Evolutionary conservation across 148 eudicot genomes (phyloP), one percentile per base, ranked within the genome.

Genomic region (Spergularia marina): DNA sequence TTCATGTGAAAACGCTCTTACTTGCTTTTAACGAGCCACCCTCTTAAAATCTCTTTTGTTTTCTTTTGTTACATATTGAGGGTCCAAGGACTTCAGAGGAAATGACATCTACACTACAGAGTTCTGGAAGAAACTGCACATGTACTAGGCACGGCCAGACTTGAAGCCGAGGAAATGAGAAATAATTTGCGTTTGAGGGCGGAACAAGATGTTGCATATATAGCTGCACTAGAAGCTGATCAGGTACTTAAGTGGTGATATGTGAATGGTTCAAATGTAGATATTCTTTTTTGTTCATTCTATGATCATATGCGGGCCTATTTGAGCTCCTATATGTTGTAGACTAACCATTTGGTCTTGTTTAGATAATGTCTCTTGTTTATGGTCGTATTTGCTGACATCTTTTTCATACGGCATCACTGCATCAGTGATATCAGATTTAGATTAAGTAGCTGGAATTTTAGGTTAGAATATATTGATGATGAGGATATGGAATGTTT

Each of bases 171-270:
- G 85, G 97, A 95, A 82, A 83, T 96, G 74, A 89, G 91, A 83
- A 95, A 14, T 77, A 95, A 91, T 74, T 72, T 86, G 25, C 90
- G 91, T n/a, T 79, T 95, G 86, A 89, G 99, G 82, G 99, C 92
- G 87, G 99, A 95, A 74, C 99, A 95, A 81, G 99, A 95, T 89
- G 99, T 97, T 85, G 98, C 98, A 66, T 95, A 89, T 82, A 87
- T 76, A 74, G 98, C 91, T 74, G 98, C 98, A 13, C 91, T 92
- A 61, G 97, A 92, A 87, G 99, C 99, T 81, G 98, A 95, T 88
- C 97, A 90, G 86, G 98, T 95, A 83, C 61, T 68, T n/a, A n/a
- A 61, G 10, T 69, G 21, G 13, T 47, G 61, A 12, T 49, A 18
- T 49, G n/a, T 20, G 34, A 47, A 15, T 59, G n/a, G 14, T 70